phyloP scores from a whole-genome alignment of 2,329 filamentous ascomycete species.

The Xylariaceae sp. region DNA sequence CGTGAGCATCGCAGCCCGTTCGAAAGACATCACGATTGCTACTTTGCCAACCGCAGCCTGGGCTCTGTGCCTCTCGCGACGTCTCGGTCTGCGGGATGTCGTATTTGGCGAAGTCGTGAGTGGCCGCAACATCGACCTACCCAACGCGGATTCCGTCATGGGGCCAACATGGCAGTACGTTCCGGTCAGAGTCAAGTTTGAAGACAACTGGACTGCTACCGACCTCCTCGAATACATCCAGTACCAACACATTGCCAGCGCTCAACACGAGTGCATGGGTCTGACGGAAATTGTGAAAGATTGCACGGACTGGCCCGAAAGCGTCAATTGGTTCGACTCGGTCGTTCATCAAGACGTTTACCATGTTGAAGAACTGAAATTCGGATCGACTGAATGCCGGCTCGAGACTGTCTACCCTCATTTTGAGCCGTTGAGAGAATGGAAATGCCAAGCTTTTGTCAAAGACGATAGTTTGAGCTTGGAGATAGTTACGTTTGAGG shows the following conservation, averaged over 20 bases:
- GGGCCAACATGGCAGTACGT: constrained; percentile 68
- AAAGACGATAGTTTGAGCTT: constrained; percentile 50
- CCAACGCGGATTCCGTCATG: constrained; percentile 54
- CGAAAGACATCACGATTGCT: constrained; percentile 58
- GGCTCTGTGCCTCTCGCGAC: constrained; percentile 59
- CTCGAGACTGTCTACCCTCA: constrained; percentile 61
- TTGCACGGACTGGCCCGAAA: constrained; percentile 45
- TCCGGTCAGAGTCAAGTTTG: constrained; percentile 59
- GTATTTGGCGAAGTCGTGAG: constrained; percentile 66
- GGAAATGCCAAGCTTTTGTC: constrained; percentile 62
- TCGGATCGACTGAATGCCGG: constrained; percentile 36
- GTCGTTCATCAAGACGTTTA: constrained; percentile 60
- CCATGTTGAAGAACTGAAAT: constrained; percentile 55
- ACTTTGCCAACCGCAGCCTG: constrained; percentile 67
- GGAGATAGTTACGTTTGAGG: constrained; percentile 59
- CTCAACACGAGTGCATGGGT: constrained; percentile 54
- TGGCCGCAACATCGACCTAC: constrained; percentile 58
- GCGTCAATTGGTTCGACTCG: constrained; percentile 49
- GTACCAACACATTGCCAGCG: constrained; percentile 55
- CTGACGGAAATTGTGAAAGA: constrained; percentile 50
- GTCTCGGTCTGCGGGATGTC: constrained; percentile 52
- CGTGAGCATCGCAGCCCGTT: constrained; percentile 46
- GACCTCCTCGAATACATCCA: constrained; percentile 55
- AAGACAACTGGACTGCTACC: constrained; percentile 46
- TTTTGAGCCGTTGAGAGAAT: constrained; percentile 53